These are phyloP conservation scores for Tetracladium setigerum DNA, from an alignment of 495 filamentous ascomycete genomes.

Conservation along the genomic window DNA sequence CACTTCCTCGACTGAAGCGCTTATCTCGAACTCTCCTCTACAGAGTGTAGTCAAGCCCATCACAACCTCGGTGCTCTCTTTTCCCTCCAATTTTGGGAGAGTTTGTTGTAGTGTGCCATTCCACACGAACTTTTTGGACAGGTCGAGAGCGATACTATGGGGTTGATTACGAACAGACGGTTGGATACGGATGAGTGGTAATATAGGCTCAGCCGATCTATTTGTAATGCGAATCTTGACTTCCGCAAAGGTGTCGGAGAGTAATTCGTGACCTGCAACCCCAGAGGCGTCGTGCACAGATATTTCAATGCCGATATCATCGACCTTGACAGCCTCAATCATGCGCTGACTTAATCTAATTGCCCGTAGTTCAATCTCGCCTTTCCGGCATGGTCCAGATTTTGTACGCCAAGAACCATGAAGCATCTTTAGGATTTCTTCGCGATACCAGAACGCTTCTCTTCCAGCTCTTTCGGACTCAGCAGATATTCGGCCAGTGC, in stretches of 20 bases:
- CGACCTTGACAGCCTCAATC: constrained; percentile 75
- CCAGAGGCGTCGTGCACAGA: constrained; percentile 32
- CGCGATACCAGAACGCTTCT: constrained; percentile 89
- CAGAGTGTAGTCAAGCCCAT: constrained; percentile 67
- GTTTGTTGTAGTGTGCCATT: constrained; percentile 75
- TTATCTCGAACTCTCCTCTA: constrained; percentile 75
- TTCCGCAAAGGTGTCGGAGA: constrained; percentile 63
- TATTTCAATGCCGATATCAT: constrained; percentile 69
- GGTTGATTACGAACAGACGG: constrained; percentile 69
- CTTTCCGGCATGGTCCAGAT: constrained; percentile 43
- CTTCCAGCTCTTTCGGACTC: constrained; percentile 70
- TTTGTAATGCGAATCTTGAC: constrained; percentile 64
- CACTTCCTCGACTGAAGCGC: constrained; percentile 75
- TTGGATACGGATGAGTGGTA: constrained; percentile 68
- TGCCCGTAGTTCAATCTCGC: constrained; percentile 65
- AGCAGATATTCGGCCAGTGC: constrained; percentile 65
- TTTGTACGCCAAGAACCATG: constrained; percentile 62
- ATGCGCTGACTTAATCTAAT: constrained; percentile 68
- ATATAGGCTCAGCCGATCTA: constrained; percentile 57
- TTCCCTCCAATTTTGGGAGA: constrained; percentile 51
- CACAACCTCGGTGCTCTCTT: constrained; percentile 43
- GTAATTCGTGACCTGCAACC: constrained; percentile 25
- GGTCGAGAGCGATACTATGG: constrained; percentile 67
- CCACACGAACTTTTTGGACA: constrained; percentile 75
- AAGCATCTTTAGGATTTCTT: constrained; percentile 68